These are phyloP conservation scores for Syncephalastrum monosporum DNA, from an alignment of 371 early-diverging fungal species.

Conservation along the genomic window DNA sequence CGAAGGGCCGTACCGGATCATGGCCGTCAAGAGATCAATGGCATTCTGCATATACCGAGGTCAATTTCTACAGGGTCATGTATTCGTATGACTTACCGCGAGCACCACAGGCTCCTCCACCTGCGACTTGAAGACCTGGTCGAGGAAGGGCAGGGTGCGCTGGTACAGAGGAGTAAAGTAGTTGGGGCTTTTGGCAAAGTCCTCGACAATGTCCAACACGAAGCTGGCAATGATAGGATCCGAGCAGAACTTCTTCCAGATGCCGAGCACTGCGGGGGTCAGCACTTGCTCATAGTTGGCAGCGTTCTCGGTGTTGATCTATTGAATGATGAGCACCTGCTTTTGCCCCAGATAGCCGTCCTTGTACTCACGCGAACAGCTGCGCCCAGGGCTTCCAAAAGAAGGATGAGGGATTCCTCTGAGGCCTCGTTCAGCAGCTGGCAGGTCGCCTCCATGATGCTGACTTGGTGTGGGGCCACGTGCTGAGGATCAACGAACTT, in stretches of 20 bases:
- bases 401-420: constrained; percentile 77
- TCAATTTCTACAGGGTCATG: neutral
- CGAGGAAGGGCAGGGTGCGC: constrained; percentile 72
- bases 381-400: constrained; percentile 76
- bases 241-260: constrained; percentile 72
- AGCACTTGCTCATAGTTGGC: constrained; percentile 72
- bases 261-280: constrained; percentile 72
- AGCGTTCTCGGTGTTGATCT: constrained; percentile 68
- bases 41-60: constrained; percentile 51
- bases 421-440: constrained; percentile 63
- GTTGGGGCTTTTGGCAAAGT: constrained; percentile 66
- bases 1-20: constrained; percentile 63
- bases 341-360: neutral
- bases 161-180: constrained; percentile 64
- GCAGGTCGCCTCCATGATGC: constrained; percentile 70
- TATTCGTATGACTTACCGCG: constrained; percentile 39
- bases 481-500: constrained; percentile 57
- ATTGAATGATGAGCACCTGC: neutral
- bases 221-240: constrained; percentile 70
- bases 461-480: constrained; percentile 61
- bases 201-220: constrained; percentile 77
- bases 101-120: constrained; percentile 47
- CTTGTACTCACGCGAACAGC: constrained; percentile 58
- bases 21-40: constrained; percentile 67
- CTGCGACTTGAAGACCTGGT: constrained; percentile 51